A percentile compares a stretch with the other conserved stretches of the same genome.
phyloP scores from a whole-genome alignment of 805 yeast genomes.

The Millerozyma acaciae region DNA sequence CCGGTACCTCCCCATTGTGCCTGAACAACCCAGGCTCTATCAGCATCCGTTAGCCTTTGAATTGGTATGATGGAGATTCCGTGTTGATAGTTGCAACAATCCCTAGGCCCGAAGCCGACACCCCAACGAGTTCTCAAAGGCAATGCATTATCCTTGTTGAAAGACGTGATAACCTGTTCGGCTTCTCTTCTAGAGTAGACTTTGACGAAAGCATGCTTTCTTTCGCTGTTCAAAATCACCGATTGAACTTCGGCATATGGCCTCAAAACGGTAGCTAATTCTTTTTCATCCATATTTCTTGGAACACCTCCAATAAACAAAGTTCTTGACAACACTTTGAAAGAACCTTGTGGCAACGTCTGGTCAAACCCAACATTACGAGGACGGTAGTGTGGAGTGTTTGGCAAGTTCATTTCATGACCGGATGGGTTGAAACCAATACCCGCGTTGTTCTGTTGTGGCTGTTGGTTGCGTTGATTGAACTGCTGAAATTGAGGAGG shows the following conservation, averaged over 20 bases:
- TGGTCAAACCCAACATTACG: slow-evolving; percentile 68
- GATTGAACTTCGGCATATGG: slow-evolving; percentile 93
- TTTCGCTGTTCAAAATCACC: slow-evolving; percentile 77
- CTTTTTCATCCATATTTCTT: slow-evolving; percentile 70
- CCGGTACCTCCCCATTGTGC: slow-evolving; percentile 99
- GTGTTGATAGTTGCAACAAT: slow-evolving; percentile 91
- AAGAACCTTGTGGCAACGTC: slow-evolving; percentile 67
- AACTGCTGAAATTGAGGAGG: slow-evolving; percentile 12
- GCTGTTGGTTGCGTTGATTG: slow-evolving; percentile 6
- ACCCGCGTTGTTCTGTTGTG: not conserved
- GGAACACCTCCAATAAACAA: slow-evolving; percentile 94
- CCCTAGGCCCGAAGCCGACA: slow-evolving; percentile 98
- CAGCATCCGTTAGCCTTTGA: slow-evolving; percentile 89
- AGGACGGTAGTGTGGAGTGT: slow-evolving; percentile 74
- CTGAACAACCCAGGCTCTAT: slow-evolving; percentile 77
- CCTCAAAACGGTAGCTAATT: slow-evolving; percentile 63
- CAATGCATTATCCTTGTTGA: slow-evolving; percentile 62
- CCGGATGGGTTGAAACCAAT: slow-evolving; percentile 22
- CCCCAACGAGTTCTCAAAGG: slow-evolving; percentile 94
- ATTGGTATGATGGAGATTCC: slow-evolving; percentile 88
- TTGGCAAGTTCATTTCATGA: slow-evolving; percentile 65
- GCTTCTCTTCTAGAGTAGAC: slow-evolving; percentile 92
- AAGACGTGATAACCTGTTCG: slow-evolving; percentile 69
- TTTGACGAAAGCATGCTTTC: slow-evolving; percentile 95
- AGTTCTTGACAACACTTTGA: slow-evolving; percentile 85